Conservation (phyloP, 305 asterid genomes). For the Solanum hybrid region DNA sequence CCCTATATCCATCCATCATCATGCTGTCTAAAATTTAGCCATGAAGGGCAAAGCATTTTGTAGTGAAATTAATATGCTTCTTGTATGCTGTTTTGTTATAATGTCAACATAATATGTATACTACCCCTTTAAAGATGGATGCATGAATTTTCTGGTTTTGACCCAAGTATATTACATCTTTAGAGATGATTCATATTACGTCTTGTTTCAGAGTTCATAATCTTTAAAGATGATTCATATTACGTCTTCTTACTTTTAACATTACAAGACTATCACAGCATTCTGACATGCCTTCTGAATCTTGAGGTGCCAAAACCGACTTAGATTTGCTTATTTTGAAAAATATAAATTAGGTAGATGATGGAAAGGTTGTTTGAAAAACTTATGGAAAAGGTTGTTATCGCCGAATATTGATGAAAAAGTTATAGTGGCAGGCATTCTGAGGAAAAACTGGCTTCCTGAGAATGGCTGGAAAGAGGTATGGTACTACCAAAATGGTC, state of each 20-base stretch:
- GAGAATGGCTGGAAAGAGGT: neutral
- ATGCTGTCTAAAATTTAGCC: neutral
- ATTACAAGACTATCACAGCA: neutral
- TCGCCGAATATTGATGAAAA: neutral
- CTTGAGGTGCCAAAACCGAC: neutral
- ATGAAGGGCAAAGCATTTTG: neutral
- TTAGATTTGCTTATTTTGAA: neutral
- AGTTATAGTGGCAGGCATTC: neutral
- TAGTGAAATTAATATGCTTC: neutral
- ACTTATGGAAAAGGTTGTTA: neutral
- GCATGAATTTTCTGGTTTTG: neutral
- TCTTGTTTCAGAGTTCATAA: neutral
- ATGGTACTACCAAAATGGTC: neutral
- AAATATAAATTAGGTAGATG: neutral
- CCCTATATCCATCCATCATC: neutral
- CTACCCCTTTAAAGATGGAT: neutral
- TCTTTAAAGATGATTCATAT: neutral
- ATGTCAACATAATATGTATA: neutral
- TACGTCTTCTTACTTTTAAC: neutral
- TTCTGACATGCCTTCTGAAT: neutral
- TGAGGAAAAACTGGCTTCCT: neutral
- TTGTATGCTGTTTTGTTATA: neutral
- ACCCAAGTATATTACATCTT: neutral
- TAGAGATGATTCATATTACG: neutral
- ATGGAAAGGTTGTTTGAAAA: neutral